A percentile compares a stretch with the other conserved stretches of the same genome.
Conservation (phyloP, 768 basidiomycete species). For the Auriscalpium vulgare region DNA sequence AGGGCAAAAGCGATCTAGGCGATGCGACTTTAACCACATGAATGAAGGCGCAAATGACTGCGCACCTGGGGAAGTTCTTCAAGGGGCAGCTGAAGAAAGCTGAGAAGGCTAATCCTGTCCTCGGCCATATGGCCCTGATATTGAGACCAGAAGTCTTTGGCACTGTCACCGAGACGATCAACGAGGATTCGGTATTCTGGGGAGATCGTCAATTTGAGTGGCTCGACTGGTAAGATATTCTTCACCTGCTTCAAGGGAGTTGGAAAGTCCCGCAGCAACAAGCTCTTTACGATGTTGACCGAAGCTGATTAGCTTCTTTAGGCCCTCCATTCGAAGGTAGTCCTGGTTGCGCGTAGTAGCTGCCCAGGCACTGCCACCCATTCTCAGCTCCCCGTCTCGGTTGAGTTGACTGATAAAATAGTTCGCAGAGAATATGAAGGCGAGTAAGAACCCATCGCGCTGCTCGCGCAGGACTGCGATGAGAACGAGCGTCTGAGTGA, state of each 20-base stretch:
- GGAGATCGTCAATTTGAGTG: not conserved
- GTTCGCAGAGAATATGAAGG: conserved; percentile 46
- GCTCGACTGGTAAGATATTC: no score
- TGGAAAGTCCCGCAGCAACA: conserved; percentile 55
- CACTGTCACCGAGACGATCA: conserved; percentile 5
- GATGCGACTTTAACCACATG: not conserved
- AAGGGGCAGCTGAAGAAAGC: conserved; percentile 1
- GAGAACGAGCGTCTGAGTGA: conserved; percentile 57
- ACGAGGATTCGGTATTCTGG: conserved; percentile 8
- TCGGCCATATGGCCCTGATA: not conserved
- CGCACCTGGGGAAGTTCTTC: conserved; percentile 12
- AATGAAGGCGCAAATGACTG: not conserved
- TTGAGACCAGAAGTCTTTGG: conserved; percentile 9
- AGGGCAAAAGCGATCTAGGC: conserved; percentile 11
- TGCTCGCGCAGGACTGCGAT: conserved; percentile 49
- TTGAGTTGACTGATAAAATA: conserved; percentile 15
- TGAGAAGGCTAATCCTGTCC: conserved; percentile 3
- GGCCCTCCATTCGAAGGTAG: conserved; percentile 56
- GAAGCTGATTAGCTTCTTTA: conserved; percentile 49
- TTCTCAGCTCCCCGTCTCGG: no score
- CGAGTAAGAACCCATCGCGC: conserved; percentile 54
- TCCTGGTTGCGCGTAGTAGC: conserved; percentile 60
- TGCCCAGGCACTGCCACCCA: conserved; percentile 39
- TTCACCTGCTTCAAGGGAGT: conserved; percentile 28
- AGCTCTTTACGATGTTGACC: conserved; percentile 61